Evolutionary conservation across 2,329 filamentous ascomycete genomes (phyloP), one percentile per base, ranked within the genome.

Genomic region (Penicillium digitatum): DNA sequence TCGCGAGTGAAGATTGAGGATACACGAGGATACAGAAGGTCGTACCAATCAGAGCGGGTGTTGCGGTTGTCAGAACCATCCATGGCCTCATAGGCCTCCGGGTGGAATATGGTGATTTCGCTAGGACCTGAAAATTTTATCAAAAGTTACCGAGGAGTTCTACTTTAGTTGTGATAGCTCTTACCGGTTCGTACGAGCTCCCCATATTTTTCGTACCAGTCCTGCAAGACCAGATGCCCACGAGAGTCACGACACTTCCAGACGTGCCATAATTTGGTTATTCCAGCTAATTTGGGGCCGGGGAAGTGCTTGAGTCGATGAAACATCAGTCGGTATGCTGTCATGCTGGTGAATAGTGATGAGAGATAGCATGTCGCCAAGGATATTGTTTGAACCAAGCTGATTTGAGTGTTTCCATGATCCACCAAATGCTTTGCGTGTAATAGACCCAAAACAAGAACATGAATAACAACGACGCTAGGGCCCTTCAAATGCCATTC

Each of bases 41-140:
- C 55, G 14, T 57, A 57, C 55, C 55, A 57, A 20, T 57, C 55
- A 24, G 55, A 57, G 11, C 55, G 55, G 1, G 44, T 52, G 16
- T 57, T 57, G 8, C 3, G 29, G 31, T 57, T 57, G 10, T 38
- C 26, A 4, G 20, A 29, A 9, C 55, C 52, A 34, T 57, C 55
- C 55, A 57, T 55, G 5, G 52, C 52, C 27, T 57, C 55, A 24
- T 50, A 55, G 10, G 44, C 55, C 9, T 22, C 48, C 2, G 55
- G 42, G 7, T 57, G 52, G 18, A 55, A 57, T 11, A 55, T 50
- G 11, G 55, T 57, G 11, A 55, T 46, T 16, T 57, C 55, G 16
- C n/a, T 27, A 1, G 55, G 55, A 24, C 55, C 55, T 57, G 12
- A 26, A 26, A 2, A 22, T 32, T 24, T 1, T 20, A 2, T 4